Percentiles rank a stretch among this genome's conserved stretches.
These are phyloP conservation scores for Cyclotella cryptica DNA, from an alignment of 108 stramenopile genomes.

Conservation along the genomic window DNA sequence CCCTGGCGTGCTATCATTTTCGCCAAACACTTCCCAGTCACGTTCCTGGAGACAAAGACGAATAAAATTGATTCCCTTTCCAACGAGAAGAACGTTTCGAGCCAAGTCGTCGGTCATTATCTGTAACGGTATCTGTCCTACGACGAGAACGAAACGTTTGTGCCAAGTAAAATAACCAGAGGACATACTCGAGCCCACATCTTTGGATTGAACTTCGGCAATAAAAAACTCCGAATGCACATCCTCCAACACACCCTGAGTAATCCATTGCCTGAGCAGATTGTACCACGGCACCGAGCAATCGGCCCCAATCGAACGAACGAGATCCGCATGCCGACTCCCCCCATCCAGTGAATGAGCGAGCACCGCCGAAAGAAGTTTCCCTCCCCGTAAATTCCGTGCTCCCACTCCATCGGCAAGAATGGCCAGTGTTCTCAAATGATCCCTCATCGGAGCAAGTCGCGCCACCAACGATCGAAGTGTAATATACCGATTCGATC, in stretches of 20 bases:
- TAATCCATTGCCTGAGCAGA: constrained; percentile 71
- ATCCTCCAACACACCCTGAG: constrained; percentile 72
- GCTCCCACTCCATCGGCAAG: constrained; percentile 72
- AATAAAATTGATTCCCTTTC: constrained; percentile 97
- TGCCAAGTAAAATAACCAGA: constrained; percentile 76
- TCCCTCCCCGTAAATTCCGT: constrained; percentile 76
- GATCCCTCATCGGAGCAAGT: constrained; percentile 60
- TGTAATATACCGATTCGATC: constrained; percentile 41
- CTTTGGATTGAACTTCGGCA: constrained; percentile 31
- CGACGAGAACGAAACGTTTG: constrained; percentile 76
- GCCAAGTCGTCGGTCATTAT: constrained; percentile 77
- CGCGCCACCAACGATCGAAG: constrained; percentile 77
- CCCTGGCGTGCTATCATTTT: constrained; percentile 10
- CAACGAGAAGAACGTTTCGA: constrained; percentile 78
- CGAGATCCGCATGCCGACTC: constrained; percentile 61
- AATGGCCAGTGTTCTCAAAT: constrained; percentile 75
- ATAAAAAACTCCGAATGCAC: constrained; percentile 88
- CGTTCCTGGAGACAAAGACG: constrained; percentile 78
- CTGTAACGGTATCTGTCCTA: constrained; percentile 74
- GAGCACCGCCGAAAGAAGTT: constrained; percentile 78
- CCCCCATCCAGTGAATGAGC: constrained; percentile 87
- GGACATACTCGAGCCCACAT: constrained; percentile 7
- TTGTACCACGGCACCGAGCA: constrained; percentile 79
- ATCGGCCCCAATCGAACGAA: constrained; percentile 70
- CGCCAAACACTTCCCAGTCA: constrained; percentile 66